Evolutionary conservation across 495 filamentous ascomycete species (phyloP).

Genomic region (Cercophora scortea): DNA sequence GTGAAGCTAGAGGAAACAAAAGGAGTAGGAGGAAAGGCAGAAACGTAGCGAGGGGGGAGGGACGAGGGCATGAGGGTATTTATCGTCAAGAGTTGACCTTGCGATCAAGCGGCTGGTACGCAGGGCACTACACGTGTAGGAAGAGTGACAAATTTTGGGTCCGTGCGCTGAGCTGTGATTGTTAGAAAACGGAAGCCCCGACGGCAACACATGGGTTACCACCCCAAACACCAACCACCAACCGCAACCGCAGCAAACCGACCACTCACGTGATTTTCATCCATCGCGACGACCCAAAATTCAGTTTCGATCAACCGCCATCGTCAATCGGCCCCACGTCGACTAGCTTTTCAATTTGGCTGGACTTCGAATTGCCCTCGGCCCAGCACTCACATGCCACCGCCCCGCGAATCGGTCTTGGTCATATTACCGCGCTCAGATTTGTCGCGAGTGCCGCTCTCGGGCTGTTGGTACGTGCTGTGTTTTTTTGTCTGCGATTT

Average conservation of each 20-base stretch:
- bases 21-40: neutral
- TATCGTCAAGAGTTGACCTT: too few relatives aligned
- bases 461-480: constrained; percentile 19
- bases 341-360: too few relatives aligned
- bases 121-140: neutral
- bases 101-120: too few relatives aligned
- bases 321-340: neutral
- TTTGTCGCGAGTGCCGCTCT: constrained; percentile 11
- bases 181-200: neutral
- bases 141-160: too few relatives aligned
- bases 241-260: constrained; percentile 9
- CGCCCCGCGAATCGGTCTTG: neutral
- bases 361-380: too few relatives aligned
- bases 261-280: constrained; percentile 28
- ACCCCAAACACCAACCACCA: neutral
- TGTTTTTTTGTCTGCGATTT: too few relatives aligned
- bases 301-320: constrained; percentile 10
- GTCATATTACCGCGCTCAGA: neutral
- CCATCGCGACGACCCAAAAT: constrained; percentile 25
- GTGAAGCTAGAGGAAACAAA: neutral
- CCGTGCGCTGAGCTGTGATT: too few relatives aligned
- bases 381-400: neutral
- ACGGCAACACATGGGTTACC: neutral
- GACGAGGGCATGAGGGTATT: too few relatives aligned
- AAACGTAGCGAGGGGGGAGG: too few relatives aligned